Evolutionary conservation across 345 rosid genomes (phyloP).

Genomic region (Citrus maxima): DNA sequence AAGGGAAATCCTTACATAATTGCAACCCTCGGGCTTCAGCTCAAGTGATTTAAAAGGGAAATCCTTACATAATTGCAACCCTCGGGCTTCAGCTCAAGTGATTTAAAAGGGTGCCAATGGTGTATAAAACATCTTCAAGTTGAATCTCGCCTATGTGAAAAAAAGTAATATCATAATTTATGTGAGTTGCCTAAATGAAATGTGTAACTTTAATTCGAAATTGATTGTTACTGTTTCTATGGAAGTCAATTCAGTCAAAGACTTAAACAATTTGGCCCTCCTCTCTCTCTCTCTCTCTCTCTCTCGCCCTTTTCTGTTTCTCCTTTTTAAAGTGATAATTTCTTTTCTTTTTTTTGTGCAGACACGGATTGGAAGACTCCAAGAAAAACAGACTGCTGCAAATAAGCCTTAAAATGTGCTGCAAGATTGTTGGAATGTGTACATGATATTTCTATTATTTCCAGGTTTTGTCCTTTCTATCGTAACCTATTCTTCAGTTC

Average conservation of each 20-base stretch:
- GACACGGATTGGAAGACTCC: slow-evolving; percentile 60
- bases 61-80: neutral
- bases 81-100: neutral
- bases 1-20: neutral
- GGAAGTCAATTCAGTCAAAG: neutral
- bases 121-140: neutral
- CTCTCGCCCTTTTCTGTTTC: neutral
- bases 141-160: neutral
- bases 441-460: neutral
- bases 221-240: too few species aligned
- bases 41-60: neutral
- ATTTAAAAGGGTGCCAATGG: neutral
- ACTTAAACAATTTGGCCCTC: neutral
- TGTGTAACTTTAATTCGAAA: too few species aligned
- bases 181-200: neutral
- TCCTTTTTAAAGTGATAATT: neutral
- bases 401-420: slow-evolving; percentile 17
- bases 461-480: neutral
- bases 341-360: slow-evolving; percentile 18
- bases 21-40: neutral
- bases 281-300: neutral
- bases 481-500: neutral
- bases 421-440: neutral
- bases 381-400: slow-evolving; percentile 41
- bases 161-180: neutral